Percentiles rank a stretch among this genome's conserved stretches.
These are phyloP conservation scores for Scopulariopsis brevicaulis DNA, from an alignment of 2,329 filamentous ascomycete genomes.

Conservation along the genomic window DNA sequence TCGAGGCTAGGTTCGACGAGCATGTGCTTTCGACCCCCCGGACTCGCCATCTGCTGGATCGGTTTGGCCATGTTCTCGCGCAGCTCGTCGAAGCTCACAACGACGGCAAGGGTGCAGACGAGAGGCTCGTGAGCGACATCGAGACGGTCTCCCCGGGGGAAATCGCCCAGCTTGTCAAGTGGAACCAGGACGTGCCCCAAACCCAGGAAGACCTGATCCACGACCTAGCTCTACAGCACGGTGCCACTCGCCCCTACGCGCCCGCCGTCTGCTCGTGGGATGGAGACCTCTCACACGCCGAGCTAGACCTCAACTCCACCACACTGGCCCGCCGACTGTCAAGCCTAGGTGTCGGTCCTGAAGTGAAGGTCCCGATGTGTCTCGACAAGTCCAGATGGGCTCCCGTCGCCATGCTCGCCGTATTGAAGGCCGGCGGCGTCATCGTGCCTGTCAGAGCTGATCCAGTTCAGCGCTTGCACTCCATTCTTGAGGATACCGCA, in stretches of 20 bases:
- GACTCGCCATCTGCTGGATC: background rate
- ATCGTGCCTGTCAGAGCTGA: conserved; percentile 29
- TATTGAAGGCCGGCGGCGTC: conserved; percentile 34
- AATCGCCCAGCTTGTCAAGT: background rate
- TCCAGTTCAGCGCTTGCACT: conserved; percentile 31
- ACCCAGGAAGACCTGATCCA: background rate
- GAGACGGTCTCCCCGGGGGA: background rate
- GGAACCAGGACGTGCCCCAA: background rate
- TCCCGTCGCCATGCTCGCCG: conserved; percentile 28
- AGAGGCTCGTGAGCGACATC: background rate
- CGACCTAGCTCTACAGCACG: background rate
- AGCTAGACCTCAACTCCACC: conserved; percentile 30
- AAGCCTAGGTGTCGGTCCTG: conserved; percentile 21
- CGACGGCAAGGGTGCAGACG: background rate
- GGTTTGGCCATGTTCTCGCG: conserved; percentile 3
- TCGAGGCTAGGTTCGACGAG: background rate
- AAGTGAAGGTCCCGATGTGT: conserved; percentile 25
- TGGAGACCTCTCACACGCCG: conserved; percentile 30
- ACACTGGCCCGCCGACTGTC: conserved; percentile 26
- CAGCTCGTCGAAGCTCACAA: background rate
- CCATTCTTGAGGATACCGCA: conserved; percentile 29
- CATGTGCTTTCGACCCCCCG: background rate
- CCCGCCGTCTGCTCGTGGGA: conserved; percentile 37
- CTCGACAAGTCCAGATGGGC: conserved; percentile 38
- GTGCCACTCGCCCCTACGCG: conserved; percentile 17